Percentiles rank a stretch among this genome's conserved stretches.
phyloP scores from a whole-genome alignment of 2,329 filamentous ascomycete species.

The Penicillium sp. region DNA sequence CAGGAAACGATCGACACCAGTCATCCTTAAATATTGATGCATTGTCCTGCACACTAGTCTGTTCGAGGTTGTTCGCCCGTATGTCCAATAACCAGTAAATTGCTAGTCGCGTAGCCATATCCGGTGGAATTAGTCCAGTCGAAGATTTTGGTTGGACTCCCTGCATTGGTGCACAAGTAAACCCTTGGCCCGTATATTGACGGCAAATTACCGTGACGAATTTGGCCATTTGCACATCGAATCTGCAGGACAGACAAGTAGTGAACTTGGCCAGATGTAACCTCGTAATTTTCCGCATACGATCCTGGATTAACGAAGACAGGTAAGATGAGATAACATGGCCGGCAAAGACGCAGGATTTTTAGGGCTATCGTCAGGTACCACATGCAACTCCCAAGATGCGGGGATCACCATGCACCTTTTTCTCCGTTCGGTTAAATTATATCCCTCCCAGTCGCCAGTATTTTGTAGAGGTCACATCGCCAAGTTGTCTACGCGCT shows the following conservation, averaged over 20 bases:
- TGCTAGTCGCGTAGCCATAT: not conserved
- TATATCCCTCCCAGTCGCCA: not conserved
- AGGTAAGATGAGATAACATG: not conserved
- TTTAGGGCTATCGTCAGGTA: not conserved
- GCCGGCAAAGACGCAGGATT: not conserved
- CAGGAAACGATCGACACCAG: slow-evolving; percentile 5
- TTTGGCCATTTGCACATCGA: not conserved
- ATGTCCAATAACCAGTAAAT: not conserved
- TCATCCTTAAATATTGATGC: not conserved
- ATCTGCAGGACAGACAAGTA: not conserved
- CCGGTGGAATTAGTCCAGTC: not conserved
- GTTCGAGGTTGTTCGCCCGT: not conserved
- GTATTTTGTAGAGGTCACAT: not conserved
- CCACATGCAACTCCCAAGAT: not conserved
- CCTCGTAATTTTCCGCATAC: not conserved
- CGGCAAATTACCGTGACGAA: not conserved
- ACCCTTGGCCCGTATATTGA: not conserved
- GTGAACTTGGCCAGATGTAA: not conserved
- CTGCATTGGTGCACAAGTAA: not conserved
- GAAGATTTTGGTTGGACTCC: not conserved
- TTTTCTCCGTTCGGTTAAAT: not conserved
- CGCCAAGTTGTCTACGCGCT: not conserved
- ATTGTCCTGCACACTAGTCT: not conserved
- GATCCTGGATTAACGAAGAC: not conserved
- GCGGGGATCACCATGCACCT: not conserved